Evolutionary conservation across 306 rosid species (phyloP).

Genomic region (Malus sylvestris): DNA sequence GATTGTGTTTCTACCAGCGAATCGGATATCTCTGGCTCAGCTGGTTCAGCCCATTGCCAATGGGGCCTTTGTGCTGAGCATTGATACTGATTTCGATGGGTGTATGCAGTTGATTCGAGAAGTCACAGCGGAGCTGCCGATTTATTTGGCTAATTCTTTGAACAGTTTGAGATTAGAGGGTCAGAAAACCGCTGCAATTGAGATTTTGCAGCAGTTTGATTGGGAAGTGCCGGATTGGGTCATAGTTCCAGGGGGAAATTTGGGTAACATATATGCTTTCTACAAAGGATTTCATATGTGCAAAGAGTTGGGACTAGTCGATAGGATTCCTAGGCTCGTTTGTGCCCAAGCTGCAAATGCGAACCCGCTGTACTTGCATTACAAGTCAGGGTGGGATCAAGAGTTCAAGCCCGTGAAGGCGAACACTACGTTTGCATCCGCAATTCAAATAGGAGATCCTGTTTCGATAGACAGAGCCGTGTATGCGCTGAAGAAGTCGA

Average conservation of each 20-base stretch:
- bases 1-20: conserved; percentile 63
- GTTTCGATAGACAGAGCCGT: conserved; percentile 87
- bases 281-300: conserved; percentile 83
- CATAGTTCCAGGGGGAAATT: conserved; percentile 70
- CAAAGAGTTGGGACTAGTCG: conserved; percentile 69
- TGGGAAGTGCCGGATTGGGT: conserved; percentile 93
- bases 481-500: conserved; percentile 53
- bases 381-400: conserved; percentile 61
- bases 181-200: conserved; percentile 77
- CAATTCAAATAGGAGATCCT: conserved; percentile 83
- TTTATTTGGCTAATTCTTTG: conserved; percentile 61
- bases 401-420: conserved; percentile 60
- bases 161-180: conserved; percentile 80
- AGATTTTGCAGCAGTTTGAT: conserved; percentile 81
- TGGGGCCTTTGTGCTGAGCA: conserved; percentile 70
- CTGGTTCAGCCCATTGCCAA: conserved; percentile 81
- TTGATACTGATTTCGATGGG: conserved; percentile 83
- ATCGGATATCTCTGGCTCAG: conserved; percentile 64
- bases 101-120: conserved; percentile 76
- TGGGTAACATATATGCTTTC: conserved; percentile 81
- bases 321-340: conserved; percentile 77
- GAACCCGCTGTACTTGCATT: conserved; percentile 57
- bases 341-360: conserved; percentile 92
- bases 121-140: conserved; percentile 64
- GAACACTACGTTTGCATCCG: conserved; percentile 61